A percentile compares a stretch with the other conserved stretches of the same genome.
Evolutionary conservation across 148 eudicot species (phyloP).

Genomic region (Rhododendron kiyosumense): DNA sequence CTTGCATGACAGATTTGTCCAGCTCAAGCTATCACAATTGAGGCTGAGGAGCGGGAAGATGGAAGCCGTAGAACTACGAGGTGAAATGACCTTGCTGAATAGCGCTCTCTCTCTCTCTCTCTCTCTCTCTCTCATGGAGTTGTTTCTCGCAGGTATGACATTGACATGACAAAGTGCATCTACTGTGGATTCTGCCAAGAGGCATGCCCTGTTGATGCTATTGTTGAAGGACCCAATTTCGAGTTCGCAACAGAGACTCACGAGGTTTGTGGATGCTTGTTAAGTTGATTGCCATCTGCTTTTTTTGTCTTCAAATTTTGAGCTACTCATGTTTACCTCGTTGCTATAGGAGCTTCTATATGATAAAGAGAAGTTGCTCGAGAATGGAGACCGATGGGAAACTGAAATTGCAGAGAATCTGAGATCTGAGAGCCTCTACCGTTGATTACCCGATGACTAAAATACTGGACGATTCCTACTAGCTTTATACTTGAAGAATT

Average conservation of each 20-base stretch:
- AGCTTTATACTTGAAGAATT: background rate
- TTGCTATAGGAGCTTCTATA: conserved; percentile 25
- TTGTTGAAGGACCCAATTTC: conserved; percentile 97
- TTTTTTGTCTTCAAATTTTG: background rate
- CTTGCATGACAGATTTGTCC: conserved; percentile 52
- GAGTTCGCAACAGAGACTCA: conserved; percentile 98
- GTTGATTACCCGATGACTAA: conserved; percentile 35
- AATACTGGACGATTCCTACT: background rate
- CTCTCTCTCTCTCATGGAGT: background rate
- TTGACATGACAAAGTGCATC: conserved; percentile 96
- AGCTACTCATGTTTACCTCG: background rate
- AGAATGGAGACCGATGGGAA: conserved; percentile 98
- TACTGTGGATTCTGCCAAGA: conserved; percentile 99
- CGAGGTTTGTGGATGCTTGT: conserved; percentile 45
- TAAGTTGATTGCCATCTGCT: background rate
- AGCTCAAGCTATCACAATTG: conserved; percentile 97
- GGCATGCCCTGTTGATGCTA: conserved; percentile 98
- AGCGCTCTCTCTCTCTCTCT: background rate
- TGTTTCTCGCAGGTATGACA: conserved; percentile 59
- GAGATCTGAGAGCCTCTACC: conserved; percentile 87
- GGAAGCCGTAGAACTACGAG: conserved; percentile 96
- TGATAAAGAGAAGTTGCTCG: conserved; percentile 97
- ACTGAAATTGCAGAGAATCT: conserved; percentile 96
- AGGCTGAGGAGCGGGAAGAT: conserved; percentile 96
- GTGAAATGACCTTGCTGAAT: conserved; percentile 24